Percentiles rank a stretch among this genome's conserved stretches.
These are phyloP conservation scores for Sanghuangporus weigelae DNA, from an alignment of 1,284 basidiomycete genomes.

Conservation along the genomic window DNA sequence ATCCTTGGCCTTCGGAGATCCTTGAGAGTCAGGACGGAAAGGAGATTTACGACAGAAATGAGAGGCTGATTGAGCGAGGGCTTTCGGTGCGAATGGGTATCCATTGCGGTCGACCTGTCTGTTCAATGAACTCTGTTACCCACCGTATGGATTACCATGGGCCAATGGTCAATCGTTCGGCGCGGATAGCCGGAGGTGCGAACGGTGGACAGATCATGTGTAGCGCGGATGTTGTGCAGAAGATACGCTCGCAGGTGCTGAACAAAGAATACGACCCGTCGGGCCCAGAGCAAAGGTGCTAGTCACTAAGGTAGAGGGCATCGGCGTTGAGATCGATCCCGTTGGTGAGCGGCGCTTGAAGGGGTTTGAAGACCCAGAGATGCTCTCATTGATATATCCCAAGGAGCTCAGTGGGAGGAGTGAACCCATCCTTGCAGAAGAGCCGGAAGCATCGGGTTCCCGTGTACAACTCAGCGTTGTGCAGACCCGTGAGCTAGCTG, in stretches of 20 bases:
- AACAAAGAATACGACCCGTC: slow-evolving; percentile 48
- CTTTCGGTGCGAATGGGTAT: slow-evolving; percentile 97
- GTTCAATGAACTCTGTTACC: slow-evolving; percentile 92
- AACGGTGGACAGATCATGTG: slow-evolving; percentile 95
- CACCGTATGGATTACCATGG: slow-evolving; percentile 98
- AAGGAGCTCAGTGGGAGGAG: slow-evolving; percentile 70
- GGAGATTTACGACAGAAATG: slow-evolving; percentile 67
- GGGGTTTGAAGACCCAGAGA: slow-evolving; percentile 88
- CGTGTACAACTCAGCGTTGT: slow-evolving; percentile 67
- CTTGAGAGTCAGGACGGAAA: slow-evolving; percentile 91
- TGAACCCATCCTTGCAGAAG: slow-evolving; percentile 42
- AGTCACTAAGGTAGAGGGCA: slow-evolving; percentile 67
- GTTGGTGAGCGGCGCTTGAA: slow-evolving; percentile 93
- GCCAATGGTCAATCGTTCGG: slow-evolving; percentile 88
- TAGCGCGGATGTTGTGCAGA: slow-evolving; percentile 83
- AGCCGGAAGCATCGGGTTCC: slow-evolving; percentile 42
- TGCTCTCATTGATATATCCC: slow-evolving; percentile 83
- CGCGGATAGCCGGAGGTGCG: slow-evolving; percentile 81
- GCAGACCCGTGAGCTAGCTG: slow-evolving; percentile 74
- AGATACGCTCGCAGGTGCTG: slow-evolving; percentile 64
- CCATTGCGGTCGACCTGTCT: slow-evolving; percentile 89
- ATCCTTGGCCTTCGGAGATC: slow-evolving; percentile 92
- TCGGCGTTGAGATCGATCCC: slow-evolving; percentile 71
- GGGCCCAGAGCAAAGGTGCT: slow-evolving; percentile 48
- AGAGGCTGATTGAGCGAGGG: slow-evolving; percentile 78